Evolutionary conservation across 2,329 filamentous ascomycete species (phyloP), one percentile per base, ranked within the genome.

Genomic region (Emergomyces orientalis): DNA sequence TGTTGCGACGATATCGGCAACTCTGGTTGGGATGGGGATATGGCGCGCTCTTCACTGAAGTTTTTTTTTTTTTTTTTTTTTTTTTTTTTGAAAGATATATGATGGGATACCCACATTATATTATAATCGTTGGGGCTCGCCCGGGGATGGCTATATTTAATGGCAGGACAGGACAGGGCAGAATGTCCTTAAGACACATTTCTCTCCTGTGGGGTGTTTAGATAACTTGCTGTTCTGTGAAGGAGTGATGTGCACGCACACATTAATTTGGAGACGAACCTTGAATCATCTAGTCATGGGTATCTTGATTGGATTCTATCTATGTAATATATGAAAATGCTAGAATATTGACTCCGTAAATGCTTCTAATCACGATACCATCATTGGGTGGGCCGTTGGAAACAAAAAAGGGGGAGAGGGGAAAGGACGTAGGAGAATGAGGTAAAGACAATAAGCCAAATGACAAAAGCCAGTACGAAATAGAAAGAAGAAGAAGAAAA

Each of bases 1-100:
- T 55, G 87, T 92, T 65, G 80, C 84, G 3, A 80, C 81, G 34
- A 87, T 90, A 63, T 90, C 88, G 5, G 76, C 88, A 11, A 82
- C 83, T 5, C 77, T 92, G 59, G 83, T 85, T 5, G 88, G 85
- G 71, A 80, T 91, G 77, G 89, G 89, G 0, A 71, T 91, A 27
- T 92, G 84, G 80, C 81, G 88, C 66, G 78, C 87, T 32, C 52
- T 66, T n/a, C 63, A 65, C 52, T 68, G 59, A 65, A 32, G 57
- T n/a, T n/a, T n/a, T n/a, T n/a, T n/a, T n/a, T n/a, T n/a, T n/a
- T 6, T 22, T 52, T 25, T 2, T 13, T 37, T 37, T 7, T 37
- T 37, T 37, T 37, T 13, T 37, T 37, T 37, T 37, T 37, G 17
- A 41, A 6, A 5, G 2, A 45, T 22, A 8, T 32, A 7, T 8